Base-by-base conservation (phyloP, 2,329 filamentous ascomycete genomes). In the Aspergillus sp. region DNA sequence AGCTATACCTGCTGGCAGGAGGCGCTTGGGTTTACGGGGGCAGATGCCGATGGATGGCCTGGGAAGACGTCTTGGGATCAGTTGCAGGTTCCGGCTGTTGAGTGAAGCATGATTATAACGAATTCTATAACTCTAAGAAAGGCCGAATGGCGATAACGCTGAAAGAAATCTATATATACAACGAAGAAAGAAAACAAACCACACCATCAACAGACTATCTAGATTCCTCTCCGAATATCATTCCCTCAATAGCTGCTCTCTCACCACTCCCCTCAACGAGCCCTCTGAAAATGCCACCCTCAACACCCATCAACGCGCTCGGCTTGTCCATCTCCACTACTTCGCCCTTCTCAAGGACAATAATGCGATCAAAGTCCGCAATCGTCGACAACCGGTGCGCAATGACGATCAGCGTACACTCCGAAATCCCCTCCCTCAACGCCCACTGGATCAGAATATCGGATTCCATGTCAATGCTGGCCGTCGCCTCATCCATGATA, bases 371-470 rank as follows among this genome's bases (percentile, higher is more conserved):
- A 17, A 49, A 57, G 12, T 58, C 52, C 12, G 49, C 56, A 43
- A 60, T 58, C 8, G 58, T 60, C 5, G 35, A 47, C 43, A 60
- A 11, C 14, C 58, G 55, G 49, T 60, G 58, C 24, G 58, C 58
- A 43, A 60, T 57, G 4, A 57, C 55, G 0, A 60, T n/a, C 14
- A 60, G 19, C 1, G 58, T 60, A 17, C 52, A 52, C 7, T n/a
- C 58, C 12, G 8, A 19, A 7, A 58, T 31, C 23, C 53, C 48
- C 48, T 48, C 33, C 3, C 52, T 17, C n/a, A 60, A 31, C 27
- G 35, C 49, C 19, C 39, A n/a, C 33, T 60, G 58, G 11, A 60
- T 57, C n/a, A 45, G 35, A 4, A 31, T 21, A 27, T 60, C 58
- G 2, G 55, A 48, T 44, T 52, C 52, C 43, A 58, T 40, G 44